Conservation (phyloP, 306 rosid genomes). For the Hylodesmum podocarpum region DNA sequence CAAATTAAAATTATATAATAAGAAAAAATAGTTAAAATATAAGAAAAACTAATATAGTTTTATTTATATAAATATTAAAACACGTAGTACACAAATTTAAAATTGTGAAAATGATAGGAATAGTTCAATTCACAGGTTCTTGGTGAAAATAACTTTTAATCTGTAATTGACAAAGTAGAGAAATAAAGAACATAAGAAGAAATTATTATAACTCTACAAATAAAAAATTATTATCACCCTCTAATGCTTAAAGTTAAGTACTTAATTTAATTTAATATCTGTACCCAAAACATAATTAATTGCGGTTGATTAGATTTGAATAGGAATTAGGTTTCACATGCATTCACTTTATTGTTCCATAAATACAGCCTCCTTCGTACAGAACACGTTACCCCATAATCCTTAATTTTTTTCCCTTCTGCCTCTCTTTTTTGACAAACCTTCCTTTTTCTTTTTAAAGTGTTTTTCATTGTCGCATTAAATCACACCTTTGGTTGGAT, state of each 20-base stretch:
- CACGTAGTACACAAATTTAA: no score
- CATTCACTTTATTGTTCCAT: constrained; percentile 8
- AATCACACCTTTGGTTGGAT: constrained; percentile 16
- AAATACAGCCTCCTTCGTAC: background rate
- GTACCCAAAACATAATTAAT: background rate
- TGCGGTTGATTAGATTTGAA: background rate
- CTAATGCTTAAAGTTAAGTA: background rate
- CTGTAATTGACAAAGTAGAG: background rate
- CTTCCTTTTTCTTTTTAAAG: constrained; percentile 39
- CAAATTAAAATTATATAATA: no score
- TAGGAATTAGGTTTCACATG: background rate
- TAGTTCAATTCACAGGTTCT: no score
- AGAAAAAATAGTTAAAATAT: no score
- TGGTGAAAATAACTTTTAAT: background rate
- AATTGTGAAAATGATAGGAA: no score
- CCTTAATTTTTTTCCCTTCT: constrained; percentile 17
- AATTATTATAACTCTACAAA: background rate
- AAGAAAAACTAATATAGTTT: no score
- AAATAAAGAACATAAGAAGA: background rate
- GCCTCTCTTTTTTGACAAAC: constrained; percentile 5
- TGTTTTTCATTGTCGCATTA: constrained; percentile 3
- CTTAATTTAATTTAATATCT: background rate
- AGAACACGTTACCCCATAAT: constrained; percentile 14
- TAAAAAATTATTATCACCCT: no score
- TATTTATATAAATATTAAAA: no score